Evolutionary conservation across 2,329 filamentous ascomycete species (phyloP), one percentile per base, ranked within the genome.

Genomic region (Pyrenochaeta sp.): DNA sequence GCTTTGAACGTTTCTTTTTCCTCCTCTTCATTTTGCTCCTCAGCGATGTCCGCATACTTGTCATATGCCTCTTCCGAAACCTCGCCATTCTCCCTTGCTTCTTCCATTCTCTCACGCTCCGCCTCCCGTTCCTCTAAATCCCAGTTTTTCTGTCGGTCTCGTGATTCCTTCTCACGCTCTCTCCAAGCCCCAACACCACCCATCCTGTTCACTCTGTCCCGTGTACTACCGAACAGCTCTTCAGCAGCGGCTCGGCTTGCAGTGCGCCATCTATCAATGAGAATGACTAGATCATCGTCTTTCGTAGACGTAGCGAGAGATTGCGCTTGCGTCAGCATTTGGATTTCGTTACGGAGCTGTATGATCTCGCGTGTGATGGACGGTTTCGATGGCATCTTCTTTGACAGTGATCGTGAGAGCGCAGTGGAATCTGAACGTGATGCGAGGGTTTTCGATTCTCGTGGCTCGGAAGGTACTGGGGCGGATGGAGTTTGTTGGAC

Each of bases 161-260:
- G 62, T 45, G 72, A 65, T 48, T 74, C 69, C 43, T 60, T 69
- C 55, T 77, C 71, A 20, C 72, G 66, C 12, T 72, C 66, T 49
- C 68, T 82, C 82, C 83, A 88, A 6, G 80, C 85, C 31, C 77
- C 74, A 35, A 88, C 79, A 1, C 87, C 87, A 17, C 87, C 87
- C 83, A 88, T 87, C 61, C 82, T 77, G 63, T 85, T 79, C 31
- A 90, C 80, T 48, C 85, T 76, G 69, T 87, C 85, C 57, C 82
- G 81, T 18, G 88, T 85, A 17, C 79, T 75, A 20, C 76, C 79
- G 70, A 89, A 91, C 10, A 90, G 75, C 64, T 90, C 87, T 61
- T 91, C 89, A 1, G 89, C 89, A 6, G 87, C 88, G 44, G 81
- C 76, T 57, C 87, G 81, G 54, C 83, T 85, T 15, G 85, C 84